Base-by-base conservation (phyloP, 2,329 filamentous ascomycete genomes). In the Colletotrichum cereale region DNA sequence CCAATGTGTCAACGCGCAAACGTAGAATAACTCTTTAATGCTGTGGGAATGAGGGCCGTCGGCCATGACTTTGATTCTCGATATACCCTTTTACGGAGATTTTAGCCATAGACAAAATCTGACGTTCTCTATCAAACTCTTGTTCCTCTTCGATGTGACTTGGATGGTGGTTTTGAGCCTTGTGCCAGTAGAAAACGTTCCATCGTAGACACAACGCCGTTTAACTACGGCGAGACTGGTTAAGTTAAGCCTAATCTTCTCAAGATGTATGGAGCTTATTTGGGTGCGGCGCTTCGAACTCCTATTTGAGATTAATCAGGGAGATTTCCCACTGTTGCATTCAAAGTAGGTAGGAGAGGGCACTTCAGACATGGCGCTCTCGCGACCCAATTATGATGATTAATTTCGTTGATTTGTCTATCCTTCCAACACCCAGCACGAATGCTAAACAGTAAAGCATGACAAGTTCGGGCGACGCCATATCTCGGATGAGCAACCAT, bases 21-120 rank as follows among this genome's bases (percentile, higher is more conserved):
- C 53, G 53, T 38, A 40, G 6, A n/a, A 38, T 38, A 56, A 40
- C 18, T 57, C 34, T 57, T 40, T 57, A 40, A 57, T 57, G 34
- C 34, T 26, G 14, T n/a, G 38, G 24, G 6, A 5, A 47, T 40
- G 14, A 26, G 53, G 8, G 53, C 11, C 14, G 4, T 18, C 3
- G 53, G 34, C 34, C 53, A 18, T 57, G 12, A 7, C 6, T 40
- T 40, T 38, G 14, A 26, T 57, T 57, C 34, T 57, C 14, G 21
- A 57, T 40, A 57, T 40, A 57, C 34, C 53, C 53, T 40, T 38
- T 34, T 26, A 26, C 34, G n/a, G 6, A 57, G 53, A 38, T 18
- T 18, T 38, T 40, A 24, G 34, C 36, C 12, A 4, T 40, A 26
- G n/a, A 57, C 1, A 26, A 38, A 57, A 26, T 40, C n/a, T 11